phyloP scores from a whole-genome alignment of 192 early-diverging fungal genomes.

The Chytriomyces confervae region DNA sequence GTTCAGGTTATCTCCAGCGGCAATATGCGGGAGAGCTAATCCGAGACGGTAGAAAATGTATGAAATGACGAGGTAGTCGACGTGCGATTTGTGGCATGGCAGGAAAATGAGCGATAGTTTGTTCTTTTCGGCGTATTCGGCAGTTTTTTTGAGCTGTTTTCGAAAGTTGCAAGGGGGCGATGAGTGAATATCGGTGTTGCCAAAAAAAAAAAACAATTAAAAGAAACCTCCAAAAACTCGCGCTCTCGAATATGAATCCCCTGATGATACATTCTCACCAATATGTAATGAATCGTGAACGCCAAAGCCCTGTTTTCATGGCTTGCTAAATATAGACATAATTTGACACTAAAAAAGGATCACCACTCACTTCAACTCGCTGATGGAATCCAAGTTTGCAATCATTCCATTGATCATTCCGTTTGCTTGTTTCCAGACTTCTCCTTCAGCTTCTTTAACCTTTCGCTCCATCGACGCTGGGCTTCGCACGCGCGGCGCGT shows the following conservation, averaged over 20 bases:
- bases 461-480: not conserved
- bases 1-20: constrained; percentile 85
- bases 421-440: constrained; percentile 38
- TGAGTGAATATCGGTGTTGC: not conserved
- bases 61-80: constrained; percentile 83
- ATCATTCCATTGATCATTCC: constrained; percentile 61
- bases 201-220: not conserved
- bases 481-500: not conserved
- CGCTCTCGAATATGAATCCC: constrained; percentile 82
- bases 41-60: constrained; percentile 83
- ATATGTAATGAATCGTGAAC: constrained; percentile 73
- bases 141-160: constrained; percentile 42
- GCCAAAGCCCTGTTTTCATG: constrained; percentile 63
- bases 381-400: constrained; percentile 68
- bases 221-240: constrained; percentile 69
- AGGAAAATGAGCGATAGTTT: constrained; percentile 77
- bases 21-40: constrained; percentile 80
- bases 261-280: constrained; percentile 83
- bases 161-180: not conserved
- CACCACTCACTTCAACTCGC: constrained; percentile 60
- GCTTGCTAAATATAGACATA: not conserved
- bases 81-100: constrained; percentile 86
- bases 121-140: constrained; percentile 54
- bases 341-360: not conserved
- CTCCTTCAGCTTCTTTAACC: constrained; percentile 32